phyloP scores from a whole-genome alignment of 306 rosid genomes.

The Cicer judaicum region DNA sequence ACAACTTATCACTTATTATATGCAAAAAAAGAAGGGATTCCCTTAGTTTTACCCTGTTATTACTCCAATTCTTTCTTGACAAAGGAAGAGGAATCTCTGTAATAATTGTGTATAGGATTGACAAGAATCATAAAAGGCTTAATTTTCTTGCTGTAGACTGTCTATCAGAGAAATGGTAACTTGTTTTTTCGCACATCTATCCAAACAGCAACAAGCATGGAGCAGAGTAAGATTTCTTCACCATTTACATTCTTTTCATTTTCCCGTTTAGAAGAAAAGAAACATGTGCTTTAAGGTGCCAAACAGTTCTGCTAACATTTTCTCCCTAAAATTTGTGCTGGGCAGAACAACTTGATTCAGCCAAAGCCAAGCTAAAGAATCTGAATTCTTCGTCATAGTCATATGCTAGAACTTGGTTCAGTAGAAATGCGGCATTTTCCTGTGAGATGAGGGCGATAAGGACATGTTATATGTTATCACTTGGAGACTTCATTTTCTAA shows the following conservation, averaged over 20 bases:
- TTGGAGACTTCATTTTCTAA: conserved; percentile 14
- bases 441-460: conserved; percentile 3
- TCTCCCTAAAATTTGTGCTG: conserved; percentile 16
- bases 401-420: conserved; percentile 14
- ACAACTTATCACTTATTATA: no score
- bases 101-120: conserved; percentile 15
- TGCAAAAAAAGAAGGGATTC: neutral
- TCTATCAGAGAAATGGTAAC: conserved; percentile 73
- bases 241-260: neutral
- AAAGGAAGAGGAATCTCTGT: neutral
- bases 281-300: neutral
- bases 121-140: neutral
- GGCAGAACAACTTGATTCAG: conserved; percentile 66
- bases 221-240: conserved; percentile 61
- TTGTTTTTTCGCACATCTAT: conserved; percentile 67
- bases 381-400: conserved; percentile 56
- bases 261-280: neutral
- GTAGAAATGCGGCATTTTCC: conserved; percentile 20
- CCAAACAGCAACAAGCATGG: conserved; percentile 62
- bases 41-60: neutral
- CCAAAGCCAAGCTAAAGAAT: conserved; percentile 55
- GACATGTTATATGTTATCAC: neutral
- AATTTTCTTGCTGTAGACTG: conserved; percentile 51
- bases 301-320: conserved; percentile 12
- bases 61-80: neutral